Base-by-base conservation (phyloP, 192 early-diverging fungal species). In the Coemansia sp. region DNA sequence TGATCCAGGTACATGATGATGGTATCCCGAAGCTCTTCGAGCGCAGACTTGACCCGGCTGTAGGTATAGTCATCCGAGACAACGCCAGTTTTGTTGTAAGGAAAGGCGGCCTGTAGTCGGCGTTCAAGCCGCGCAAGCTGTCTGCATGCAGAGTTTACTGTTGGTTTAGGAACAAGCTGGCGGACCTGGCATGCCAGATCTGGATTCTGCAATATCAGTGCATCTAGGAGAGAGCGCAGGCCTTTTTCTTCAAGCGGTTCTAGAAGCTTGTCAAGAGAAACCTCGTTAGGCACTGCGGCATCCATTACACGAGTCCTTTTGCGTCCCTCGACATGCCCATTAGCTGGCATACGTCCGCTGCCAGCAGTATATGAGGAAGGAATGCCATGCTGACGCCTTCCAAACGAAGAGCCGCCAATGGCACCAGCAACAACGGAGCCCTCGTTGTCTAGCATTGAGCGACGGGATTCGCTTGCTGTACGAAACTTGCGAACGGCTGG, bases 41-140 rank as follows among this genome's bases (percentile, higher is more conserved):
- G 75, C 9, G 84, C 80, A 48, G 90, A 88, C 66, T 87, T 85
- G 49, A 97, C 93, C 62, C 97, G 86, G 74, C 92, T 89, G 79
- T 89, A 97, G 7, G 93, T 88, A 78, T 99, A 99, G 76, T 94
- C 92, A 76, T 96, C 94, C 32, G 85, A 79, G 1, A 75, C 68
- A 19, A 88, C 86, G 15, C 95, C 95, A 49, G 85, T 85, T 68
- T 91, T 89, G 62, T 86, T 91, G 85, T 97, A 99, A 0, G 95
- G 95, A 75, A 95, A 96, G 5, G 89, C 86, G 4, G 89, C 89
- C 59, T 85, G 76, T 56, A 98, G 75, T 39, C 86, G 84, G 67
- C 89, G 89, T 67, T 95, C 88, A 18, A 92, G 81, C 8, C 85
- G 82, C 62, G 69, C 72, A 18, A 99, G 85, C 37, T 89, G 84